Evolutionary conservation across 2,329 filamentous ascomycete genomes (phyloP), one percentile per base, ranked within the genome.

Genomic region (Nemania abortiva): DNA sequence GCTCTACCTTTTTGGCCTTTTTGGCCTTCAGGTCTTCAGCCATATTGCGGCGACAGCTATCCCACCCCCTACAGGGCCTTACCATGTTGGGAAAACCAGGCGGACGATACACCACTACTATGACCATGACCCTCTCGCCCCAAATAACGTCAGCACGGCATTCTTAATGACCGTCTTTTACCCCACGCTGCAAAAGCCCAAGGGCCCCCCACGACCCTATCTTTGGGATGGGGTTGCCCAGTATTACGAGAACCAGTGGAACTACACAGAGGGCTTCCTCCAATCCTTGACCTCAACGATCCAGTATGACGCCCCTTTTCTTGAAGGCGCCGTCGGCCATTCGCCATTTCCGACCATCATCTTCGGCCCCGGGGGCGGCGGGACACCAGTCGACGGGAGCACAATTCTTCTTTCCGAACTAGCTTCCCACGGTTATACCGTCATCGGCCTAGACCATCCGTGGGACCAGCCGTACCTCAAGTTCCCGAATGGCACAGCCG

Each of bases 391-490:
- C 20, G 72, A 76, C 22, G 65, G 65, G 11, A 71, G 68, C 31
- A 76, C 72, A 3, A 72, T 71, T 22, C 52, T 75, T 6, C 55
- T 76, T 5, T 68, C 73, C 4, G 74, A 75, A 24, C 54, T 74
- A 6, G 71, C 65, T 0, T 73, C 71, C 6, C 59, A 74, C 55
- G 77, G 77, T 3, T 78, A 77, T 54, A 68, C 66, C 10, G 68
- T 78, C 13, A 70, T 75, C 22, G 75, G 73, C 11, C 50, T 77
- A 18, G 76, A 78, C 27, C 77, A 78, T 37, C 70, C 74, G 1
- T 76, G 71, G 13, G 75, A 78, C 65, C 77, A 78, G 65, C 75
- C 77, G 0, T 78, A 75, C 61, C 37, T 78, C 18, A 69, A 71
- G 5, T 78, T 69, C 6, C 76, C 77, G 2, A 77, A 78, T 24